Evolutionary conservation across 2,329 filamentous ascomycete species (phyloP), one percentile per base, ranked within the genome.

Genomic region (Thielaviopsis ethacetica): DNA sequence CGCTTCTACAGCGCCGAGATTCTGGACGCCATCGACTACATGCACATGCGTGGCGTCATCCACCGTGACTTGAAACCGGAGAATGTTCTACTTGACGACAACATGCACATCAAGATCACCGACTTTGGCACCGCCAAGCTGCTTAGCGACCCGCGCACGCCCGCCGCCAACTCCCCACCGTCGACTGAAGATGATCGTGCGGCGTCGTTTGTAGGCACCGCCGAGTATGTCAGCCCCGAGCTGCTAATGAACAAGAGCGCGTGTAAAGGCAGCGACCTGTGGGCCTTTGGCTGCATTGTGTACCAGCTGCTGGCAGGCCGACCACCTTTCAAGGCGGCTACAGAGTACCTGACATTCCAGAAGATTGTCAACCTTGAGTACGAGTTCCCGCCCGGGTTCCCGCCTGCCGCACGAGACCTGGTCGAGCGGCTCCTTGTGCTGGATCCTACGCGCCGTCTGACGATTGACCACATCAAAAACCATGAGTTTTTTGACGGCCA

Each of bases 81-180:
- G 69, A 98, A 98, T 64, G 91, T 98, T 3, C 79, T 98, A 6
- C 76, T 98, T 44, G 93, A 98, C 69, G 86, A 91, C 63, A 86
- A 95, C 67, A 94, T 96, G 87, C 89, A 97, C 67, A 85, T 97
- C 72, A 98, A 98, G 70, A 96, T 98, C 64, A 98, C 93, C 7
- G 93, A 98, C 71, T 98, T 98, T 68, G 93, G 93, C 50, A 98
- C 93, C 0, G 93, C 93, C n/a, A 97, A 96, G 70, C 82, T 98
- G 62, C 75, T 98, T 53, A 17, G 50, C 15, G 57, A 59, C 38
- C 54, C 57, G 10, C 53, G 57, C 19, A 17, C 53, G 15, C 27
- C 52, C 6, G 38, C 52, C 6, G 38, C 44, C 19, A 34, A n/a
- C 41, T 49, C 52, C 13, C 50, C 26, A 9, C 71, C 71, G 26